Conservation (phyloP, 805 yeast species). For the Jamesozyma piceae region DNA sequence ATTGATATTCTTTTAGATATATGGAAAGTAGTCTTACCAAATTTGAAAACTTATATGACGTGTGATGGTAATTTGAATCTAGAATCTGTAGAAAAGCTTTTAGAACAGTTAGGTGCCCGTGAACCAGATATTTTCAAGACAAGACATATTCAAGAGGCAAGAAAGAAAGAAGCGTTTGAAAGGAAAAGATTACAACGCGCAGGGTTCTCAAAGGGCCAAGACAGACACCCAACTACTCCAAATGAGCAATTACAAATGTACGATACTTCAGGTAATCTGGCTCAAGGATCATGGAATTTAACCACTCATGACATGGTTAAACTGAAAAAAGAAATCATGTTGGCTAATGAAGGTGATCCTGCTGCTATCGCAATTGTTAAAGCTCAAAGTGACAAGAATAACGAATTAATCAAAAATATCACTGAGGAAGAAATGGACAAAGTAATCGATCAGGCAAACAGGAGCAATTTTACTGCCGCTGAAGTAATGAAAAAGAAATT, state of each 20-base stretch:
- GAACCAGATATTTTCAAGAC: slow-evolving; percentile 72
- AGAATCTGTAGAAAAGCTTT: slow-evolving; percentile 62
- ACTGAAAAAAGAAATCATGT: slow-evolving; percentile 49
- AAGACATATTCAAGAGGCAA: slow-evolving; percentile 57
- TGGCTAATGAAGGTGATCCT: slow-evolving; percentile 63
- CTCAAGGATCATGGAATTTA: slow-evolving; percentile 56
- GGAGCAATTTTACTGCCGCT: slow-evolving; percentile 37
- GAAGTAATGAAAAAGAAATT: slow-evolving; percentile 35
- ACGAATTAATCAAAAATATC: slow-evolving; percentile 18
- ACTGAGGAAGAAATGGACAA: slow-evolving; percentile 24
- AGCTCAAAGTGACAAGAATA: slow-evolving; percentile 30
- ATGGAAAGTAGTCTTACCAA: slow-evolving; percentile 71
- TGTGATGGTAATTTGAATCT: slow-evolving; percentile 80
- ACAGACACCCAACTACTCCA: slow-evolving; percentile 64
- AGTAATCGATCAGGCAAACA: slow-evolving; percentile 31
- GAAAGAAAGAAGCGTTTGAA: slow-evolving; percentile 57
- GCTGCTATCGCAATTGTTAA: slow-evolving; percentile 57
- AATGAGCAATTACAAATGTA: slow-evolving; percentile 66
- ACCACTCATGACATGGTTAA: slow-evolving; percentile 63
- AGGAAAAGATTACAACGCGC: slow-evolving; percentile 40
- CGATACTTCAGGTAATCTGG: slow-evolving; percentile 64
- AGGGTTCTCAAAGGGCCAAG: slow-evolving; percentile 61
- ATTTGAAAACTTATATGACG: slow-evolving; percentile 68
- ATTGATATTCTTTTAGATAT: slow-evolving; percentile 70
- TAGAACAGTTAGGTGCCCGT: slow-evolving; percentile 54